A percentile compares a stretch with the other conserved stretches of the same genome.
These are phyloP conservation scores for Excoecaria agallocha DNA, from an alignment of 345 rosid species.

Conservation along the genomic window DNA sequence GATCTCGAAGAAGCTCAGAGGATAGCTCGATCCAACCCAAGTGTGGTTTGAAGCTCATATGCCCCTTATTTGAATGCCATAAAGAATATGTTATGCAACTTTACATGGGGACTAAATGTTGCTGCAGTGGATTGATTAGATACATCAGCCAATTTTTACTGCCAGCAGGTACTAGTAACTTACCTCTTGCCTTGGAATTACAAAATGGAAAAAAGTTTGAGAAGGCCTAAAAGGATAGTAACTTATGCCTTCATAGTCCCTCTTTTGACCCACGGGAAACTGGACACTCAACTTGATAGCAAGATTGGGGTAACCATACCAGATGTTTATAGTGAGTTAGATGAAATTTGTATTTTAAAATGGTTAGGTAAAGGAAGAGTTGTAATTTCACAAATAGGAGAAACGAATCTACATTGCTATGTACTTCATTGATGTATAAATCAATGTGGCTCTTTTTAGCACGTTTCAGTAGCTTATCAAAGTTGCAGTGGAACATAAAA, in stretches of 20 bases:
- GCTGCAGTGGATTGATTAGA: not conserved
- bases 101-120: not conserved
- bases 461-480: no score
- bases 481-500: no score
- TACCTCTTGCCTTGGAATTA: not conserved
- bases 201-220: not conserved
- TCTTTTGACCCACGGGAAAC: no score
- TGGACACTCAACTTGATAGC: no score
- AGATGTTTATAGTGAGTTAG: not conserved
- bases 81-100: conserved; percentile 8
- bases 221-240: not conserved
- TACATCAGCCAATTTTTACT: not conserved
- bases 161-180: not conserved
- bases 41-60: conserved; percentile 39
- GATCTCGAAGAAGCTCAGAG: conserved; percentile 88
- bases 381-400: not conserved
- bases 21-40: conserved; percentile 53
- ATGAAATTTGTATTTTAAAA: no score
- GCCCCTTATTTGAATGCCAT: no score
- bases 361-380: not conserved
- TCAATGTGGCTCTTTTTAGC: no score
- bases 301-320: not conserved
- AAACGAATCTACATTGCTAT: not conserved
- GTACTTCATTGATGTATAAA: not conserved
- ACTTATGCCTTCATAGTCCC: not conserved